Base-by-base conservation (phyloP, 768 basidiomycete species). In the Leccinum rimulosum region DNA sequence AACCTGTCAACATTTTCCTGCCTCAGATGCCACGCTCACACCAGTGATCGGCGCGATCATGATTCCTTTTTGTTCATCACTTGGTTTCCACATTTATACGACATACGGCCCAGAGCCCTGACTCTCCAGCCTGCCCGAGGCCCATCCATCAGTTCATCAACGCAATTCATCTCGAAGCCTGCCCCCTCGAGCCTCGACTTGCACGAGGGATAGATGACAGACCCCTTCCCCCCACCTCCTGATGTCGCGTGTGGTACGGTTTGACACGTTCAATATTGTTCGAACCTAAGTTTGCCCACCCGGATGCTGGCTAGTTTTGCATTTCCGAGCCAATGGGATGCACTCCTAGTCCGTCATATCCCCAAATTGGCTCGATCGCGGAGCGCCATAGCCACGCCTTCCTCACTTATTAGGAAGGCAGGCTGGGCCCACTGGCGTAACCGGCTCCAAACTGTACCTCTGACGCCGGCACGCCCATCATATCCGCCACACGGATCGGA, bases 91-190 rank as follows among this genome's bases (percentile, higher is more conserved):
- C 45, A 25, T 40, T 57, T 36, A 48, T 61, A 15, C 50, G n/a
- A 48, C 47, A 30, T 27, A 43, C 49, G 50, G 40, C 56, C 63
- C 61, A 48, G 19, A 54, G 31, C 66, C 59, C 61, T 65, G 48
- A 19, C n/a, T 25, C 30, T 40, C 40, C 40, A 43, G n/a, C 8
- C n/a, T n/a, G n/a, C 40, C 38, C n/a, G 40, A 43, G 40, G 40
- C n/a, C 40, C 4, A 43, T 43, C n/a, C 50, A 62, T 48, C 43
- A 31, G 47, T 48, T 25, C 60, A 59, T 62, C 59, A 52, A 52
- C 35, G 22, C 54, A 56, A 60, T 43, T 55, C 54, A 56, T 50
- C 22, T 22, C 55, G 53, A 54, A 19, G 43, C 53, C 35, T 31
- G 54, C 36, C 43, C 53, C 30, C 38, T 53, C 48, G 45, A 40